Percentiles rank a stretch among this genome's conserved stretches.
Conservation (phyloP, 768 basidiomycete genomes). For the Calocera viscosa region DNA sequence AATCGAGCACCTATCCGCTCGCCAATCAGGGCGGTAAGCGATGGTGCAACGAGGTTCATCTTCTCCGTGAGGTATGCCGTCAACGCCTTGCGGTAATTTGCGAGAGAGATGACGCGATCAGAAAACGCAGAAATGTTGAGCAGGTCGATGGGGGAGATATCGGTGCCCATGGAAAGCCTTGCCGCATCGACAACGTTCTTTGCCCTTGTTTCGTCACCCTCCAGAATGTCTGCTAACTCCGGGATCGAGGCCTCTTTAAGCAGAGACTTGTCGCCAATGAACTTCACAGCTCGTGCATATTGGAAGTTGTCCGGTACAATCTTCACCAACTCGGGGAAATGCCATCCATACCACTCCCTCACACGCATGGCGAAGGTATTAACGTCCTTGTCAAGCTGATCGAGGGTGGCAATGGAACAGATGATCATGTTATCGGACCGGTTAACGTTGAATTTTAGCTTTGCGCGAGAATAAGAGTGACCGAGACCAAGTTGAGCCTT, state of each 20-base stretch:
- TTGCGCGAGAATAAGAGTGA: slow-evolving; percentile 93
- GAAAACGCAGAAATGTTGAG: slow-evolving; percentile 92
- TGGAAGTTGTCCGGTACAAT: slow-evolving; percentile 90
- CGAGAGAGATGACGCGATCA: slow-evolving; percentile 74
- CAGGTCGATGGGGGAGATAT: slow-evolving; percentile 84
- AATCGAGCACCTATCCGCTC: slow-evolving; percentile 85
- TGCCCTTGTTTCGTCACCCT: slow-evolving; percentile 71
- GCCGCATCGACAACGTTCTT: slow-evolving; percentile 93
- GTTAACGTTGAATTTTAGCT: slow-evolving; percentile 96
- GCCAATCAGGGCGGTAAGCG: slow-evolving; percentile 76
- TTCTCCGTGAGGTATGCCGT: slow-evolving; percentile 83
- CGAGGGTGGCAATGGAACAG: slow-evolving; percentile 93
- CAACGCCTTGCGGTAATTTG: slow-evolving; percentile 86
- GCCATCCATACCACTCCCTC: slow-evolving; percentile 98
- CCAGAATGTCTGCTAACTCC: slow-evolving; percentile 65
- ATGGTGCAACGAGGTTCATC: slow-evolving; percentile 95
- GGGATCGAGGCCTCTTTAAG: slow-evolving; percentile 67
- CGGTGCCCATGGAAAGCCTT: slow-evolving; percentile 86
- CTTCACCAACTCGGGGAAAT: slow-evolving; percentile 91
- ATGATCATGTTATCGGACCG: slow-evolving; percentile 99
- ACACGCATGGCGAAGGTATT: slow-evolving; percentile 98
- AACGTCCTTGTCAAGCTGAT: slow-evolving; percentile 98
- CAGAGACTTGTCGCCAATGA: slow-evolving; percentile 81
- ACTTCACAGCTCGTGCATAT: slow-evolving; percentile 73
- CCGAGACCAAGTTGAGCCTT: slow-evolving; percentile 95